Percentiles rank a stretch among this genome's conserved stretches.
phyloP scores from a whole-genome alignment of 441 rosid genomes.

The Pelargonium exstipulatum region DNA sequence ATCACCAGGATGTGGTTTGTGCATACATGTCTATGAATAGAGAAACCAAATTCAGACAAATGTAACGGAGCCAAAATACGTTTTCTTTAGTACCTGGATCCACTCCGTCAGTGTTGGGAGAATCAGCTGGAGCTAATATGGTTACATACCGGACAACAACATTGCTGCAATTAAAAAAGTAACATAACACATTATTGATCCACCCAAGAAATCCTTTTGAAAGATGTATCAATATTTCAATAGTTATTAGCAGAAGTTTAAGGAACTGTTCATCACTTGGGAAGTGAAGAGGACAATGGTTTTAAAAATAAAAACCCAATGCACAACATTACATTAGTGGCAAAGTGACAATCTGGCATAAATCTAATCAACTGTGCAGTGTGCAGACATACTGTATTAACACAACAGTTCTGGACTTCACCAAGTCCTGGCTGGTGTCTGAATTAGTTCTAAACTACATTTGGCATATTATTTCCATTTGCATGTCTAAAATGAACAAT shows the following conservation, averaged over 20 bases:
- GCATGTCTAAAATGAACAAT: not conserved
- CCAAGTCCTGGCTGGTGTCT: not conserved
- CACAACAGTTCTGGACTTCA: no score
- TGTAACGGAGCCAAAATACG: not conserved
- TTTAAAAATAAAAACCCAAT: not conserved
- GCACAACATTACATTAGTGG: no score
- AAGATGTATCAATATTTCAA: not conserved
- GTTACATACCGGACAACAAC: conserved; percentile 6
- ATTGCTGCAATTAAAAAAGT: not conserved
- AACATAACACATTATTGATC: not conserved
- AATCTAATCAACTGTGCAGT: no score
- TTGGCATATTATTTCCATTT: not conserved
- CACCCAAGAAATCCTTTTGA: not conserved
- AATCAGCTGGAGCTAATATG: not conserved
- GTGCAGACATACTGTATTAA: no score
- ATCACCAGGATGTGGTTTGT: not conserved
- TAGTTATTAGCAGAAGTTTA: not conserved
- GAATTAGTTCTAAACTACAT: not conserved
- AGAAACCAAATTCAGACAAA: not conserved
- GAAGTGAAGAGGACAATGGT: not conserved
- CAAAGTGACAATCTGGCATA: no score
- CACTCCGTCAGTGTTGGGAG: conserved; percentile 1
- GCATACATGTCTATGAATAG: not conserved
- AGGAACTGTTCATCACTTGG: not conserved
- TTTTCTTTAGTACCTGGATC: conserved; percentile 1